These are phyloP conservation scores for Amanita polypyramis DNA, from an alignment of 768 basidiomycete genomes.

Conservation along the genomic window DNA sequence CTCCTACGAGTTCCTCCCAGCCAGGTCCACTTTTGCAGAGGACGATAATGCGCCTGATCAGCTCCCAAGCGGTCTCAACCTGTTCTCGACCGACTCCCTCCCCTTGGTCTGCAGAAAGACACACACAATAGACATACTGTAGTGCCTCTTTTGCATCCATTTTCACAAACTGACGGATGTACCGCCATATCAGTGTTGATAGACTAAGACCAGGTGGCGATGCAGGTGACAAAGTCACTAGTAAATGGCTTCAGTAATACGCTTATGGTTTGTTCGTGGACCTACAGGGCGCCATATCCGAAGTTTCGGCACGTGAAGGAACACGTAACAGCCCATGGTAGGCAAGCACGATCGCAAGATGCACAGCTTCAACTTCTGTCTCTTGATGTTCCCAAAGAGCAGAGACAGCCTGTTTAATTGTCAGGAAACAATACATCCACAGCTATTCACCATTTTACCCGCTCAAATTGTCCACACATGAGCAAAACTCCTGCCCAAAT, in stretches of 20 bases:
- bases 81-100: constrained; percentile 75
- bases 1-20: constrained; percentile 95
- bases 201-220: constrained; percentile 67
- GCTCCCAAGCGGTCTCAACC: constrained; percentile 70
- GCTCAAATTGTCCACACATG: constrained; percentile 91
- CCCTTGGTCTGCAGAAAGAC: constrained; percentile 63
- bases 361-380: constrained; percentile 88
- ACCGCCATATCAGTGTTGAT: constrained; percentile 82
- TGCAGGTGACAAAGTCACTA: constrained; percentile 65
- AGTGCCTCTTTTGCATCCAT: constrained; percentile 90
- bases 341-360: constrained; percentile 82
- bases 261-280: constrained; percentile 9
- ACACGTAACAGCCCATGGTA: constrained; percentile 91
- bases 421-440: neutral
- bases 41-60: constrained; percentile 69
- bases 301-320: constrained; percentile 70
- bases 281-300: constrained; percentile 76
- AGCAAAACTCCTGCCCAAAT: constrained; percentile 79
- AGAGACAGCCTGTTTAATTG: constrained; percentile 61
- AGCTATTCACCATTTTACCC: constrained; percentile 36
- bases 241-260: neutral
- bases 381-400: constrained; percentile 82
- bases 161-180: constrained; percentile 85
- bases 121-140: constrained; percentile 88
- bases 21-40: constrained; percentile 66